Evolutionary conservation across 2,329 filamentous ascomycete genomes (phyloP).

Genomic region (Chaetothyriales sp.): DNA sequence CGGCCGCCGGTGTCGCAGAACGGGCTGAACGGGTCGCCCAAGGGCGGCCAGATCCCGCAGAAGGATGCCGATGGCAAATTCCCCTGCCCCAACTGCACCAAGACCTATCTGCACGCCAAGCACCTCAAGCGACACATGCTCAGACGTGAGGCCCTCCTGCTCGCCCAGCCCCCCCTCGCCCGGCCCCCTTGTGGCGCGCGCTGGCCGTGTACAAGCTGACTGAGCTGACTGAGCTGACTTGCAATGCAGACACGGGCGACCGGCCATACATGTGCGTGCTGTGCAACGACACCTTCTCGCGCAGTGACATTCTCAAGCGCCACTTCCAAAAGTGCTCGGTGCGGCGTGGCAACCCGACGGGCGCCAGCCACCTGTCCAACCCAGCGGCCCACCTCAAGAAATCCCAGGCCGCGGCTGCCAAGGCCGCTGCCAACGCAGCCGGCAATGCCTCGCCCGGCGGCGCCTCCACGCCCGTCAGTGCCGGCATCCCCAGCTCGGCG

Average conservation of each 20-base stretch:
- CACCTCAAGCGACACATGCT: constrained; percentile 93
- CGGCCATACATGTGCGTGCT: constrained; percentile 96
- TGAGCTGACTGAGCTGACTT: constrained; percentile 26
- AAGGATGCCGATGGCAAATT: constrained; percentile 98
- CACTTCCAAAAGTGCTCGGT: constrained; percentile 99
- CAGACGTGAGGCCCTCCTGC: constrained; percentile 56
- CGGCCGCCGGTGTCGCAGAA: constrained; percentile 60
- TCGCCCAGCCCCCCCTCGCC: background rate
- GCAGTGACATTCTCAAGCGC: constrained; percentile 95
- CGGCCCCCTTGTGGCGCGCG: too few species aligned
- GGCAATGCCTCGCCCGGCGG: constrained; percentile 7
- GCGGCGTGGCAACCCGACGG: constrained; percentile 86
- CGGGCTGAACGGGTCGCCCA: constrained; percentile 49
- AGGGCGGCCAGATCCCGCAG: constrained; percentile 72
- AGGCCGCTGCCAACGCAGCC: constrained; percentile 11
- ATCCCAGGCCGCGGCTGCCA: constrained; percentile 31
- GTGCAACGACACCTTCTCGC: constrained; percentile 94
- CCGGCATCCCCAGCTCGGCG: constrained; percentile 13
- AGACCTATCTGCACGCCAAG: constrained; percentile 95
- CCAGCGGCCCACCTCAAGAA: constrained; percentile 82
- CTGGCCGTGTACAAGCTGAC: too few species aligned
- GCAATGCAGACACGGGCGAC: constrained; percentile 70
- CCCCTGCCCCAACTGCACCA: constrained; percentile 93
- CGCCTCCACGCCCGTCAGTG: constrained; percentile 11
- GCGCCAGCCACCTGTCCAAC: constrained; percentile 86